Percentiles rank a stretch among this genome's conserved stretches.
phyloP scores from a whole-genome alignment of 2,329 filamentous ascomycete genomes.

The Ascochyta clinopodiicola region DNA sequence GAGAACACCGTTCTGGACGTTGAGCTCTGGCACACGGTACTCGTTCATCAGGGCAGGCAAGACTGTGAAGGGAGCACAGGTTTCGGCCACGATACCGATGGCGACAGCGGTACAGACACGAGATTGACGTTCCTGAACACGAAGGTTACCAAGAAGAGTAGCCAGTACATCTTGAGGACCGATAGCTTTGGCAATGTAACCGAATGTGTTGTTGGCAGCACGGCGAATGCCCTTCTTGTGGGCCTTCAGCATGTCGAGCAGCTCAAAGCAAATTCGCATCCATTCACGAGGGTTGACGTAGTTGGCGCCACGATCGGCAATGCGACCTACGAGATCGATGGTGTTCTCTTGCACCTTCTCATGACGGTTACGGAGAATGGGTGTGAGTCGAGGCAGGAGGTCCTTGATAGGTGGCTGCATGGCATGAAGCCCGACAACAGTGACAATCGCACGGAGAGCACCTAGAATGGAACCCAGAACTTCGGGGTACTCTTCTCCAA shows the following conservation, averaged over 20 bases:
- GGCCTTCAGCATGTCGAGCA: slow-evolving; percentile 98
- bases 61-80: slow-evolving; percentile 96
- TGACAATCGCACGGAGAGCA: slow-evolving; percentile 93
- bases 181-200: slow-evolving; percentile 99
- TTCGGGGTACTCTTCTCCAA: slow-evolving; percentile 98
- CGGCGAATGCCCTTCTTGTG: slow-evolving; percentile 99
- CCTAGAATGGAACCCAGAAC: slow-evolving; percentile 96
- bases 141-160: slow-evolving; percentile 92
- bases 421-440: slow-evolving; percentile 94
- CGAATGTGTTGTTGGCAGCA: slow-evolving; percentile 98
- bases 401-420: slow-evolving; percentile 99
- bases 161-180: slow-evolving; percentile 96
- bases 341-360: slow-evolving; percentile 99
- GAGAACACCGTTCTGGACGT: slow-evolving; percentile 97
- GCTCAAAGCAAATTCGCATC: slow-evolving; percentile 99
- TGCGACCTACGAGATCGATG: slow-evolving; percentile 96
- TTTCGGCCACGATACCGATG: slow-evolving; percentile 98
- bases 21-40: slow-evolving; percentile 96
- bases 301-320: slow-evolving; percentile 94
- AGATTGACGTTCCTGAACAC: slow-evolving; percentile 96
- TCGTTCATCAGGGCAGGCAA: slow-evolving; percentile 99
- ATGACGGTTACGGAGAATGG: slow-evolving; percentile 97
- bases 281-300: slow-evolving; percentile 96
- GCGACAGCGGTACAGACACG: slow-evolving; percentile 98
- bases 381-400: slow-evolving; percentile 89